A percentile compares a stretch with the other conserved stretches of the same genome.
Conservation (phyloP, 495 filamentous ascomycete species). For the Talaromyces adpressus region DNA sequence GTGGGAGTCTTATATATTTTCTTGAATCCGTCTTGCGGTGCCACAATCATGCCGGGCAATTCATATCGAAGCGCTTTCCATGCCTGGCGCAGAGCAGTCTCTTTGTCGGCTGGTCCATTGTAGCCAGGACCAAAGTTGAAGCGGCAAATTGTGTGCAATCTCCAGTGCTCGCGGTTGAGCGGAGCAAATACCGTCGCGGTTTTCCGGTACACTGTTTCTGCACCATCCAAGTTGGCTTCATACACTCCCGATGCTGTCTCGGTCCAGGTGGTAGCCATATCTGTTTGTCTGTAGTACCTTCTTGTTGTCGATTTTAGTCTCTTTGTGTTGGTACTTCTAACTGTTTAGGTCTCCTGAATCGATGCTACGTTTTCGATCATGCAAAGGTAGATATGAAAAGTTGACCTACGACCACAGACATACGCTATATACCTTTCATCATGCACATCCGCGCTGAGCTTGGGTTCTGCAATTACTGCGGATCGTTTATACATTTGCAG, state of each 20-base stretch:
- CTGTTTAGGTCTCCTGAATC: not conserved
- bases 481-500: not conserved
- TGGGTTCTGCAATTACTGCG: not conserved
- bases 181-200: not conserved
- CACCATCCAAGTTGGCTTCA: not conserved
- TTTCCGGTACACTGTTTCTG: not conserved
- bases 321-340: not conserved
- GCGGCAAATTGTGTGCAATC: not conserved
- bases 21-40: not conserved
- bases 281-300: not conserved
- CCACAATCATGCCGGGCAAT: conserved; percentile 12
- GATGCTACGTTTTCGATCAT: not conserved
- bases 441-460: not conserved
- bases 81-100: not conserved
- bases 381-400: not conserved
- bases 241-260: not conserved
- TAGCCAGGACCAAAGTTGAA: conserved; percentile 1
- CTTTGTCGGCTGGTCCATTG: not conserved
- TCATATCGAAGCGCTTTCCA: not conserved
- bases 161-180: not conserved
- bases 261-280: not conserved
- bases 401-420: not conserved
- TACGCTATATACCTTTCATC: not conserved
- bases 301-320: not conserved
- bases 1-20: conserved; percentile 10